Conservation (phyloP, 1,139 yeast genomes). For the Tardiomyces depauwii region DNA sequence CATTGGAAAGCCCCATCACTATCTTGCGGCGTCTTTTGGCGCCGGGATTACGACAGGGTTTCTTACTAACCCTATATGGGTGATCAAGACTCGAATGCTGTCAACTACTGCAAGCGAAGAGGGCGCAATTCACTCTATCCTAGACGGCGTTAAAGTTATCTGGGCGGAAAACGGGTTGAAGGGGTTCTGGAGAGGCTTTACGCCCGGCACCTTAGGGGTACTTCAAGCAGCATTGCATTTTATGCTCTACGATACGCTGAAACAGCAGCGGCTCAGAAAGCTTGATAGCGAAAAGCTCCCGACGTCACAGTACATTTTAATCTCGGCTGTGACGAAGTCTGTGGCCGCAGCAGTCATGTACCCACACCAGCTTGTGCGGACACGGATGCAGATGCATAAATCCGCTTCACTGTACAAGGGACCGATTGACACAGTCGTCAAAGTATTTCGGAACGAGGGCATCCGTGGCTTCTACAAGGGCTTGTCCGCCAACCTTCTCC, state of each 20-base stretch:
- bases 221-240: conserved; percentile 85
- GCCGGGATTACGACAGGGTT: conserved; percentile 73
- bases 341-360: conserved; percentile 59
- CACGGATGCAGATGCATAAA: conserved; percentile 55
- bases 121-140: conserved; percentile 44
- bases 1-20: conserved; percentile 12
- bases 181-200: conserved; percentile 74
- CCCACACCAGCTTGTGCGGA: conserved; percentile 74
- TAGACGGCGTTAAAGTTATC: conserved; percentile 46
- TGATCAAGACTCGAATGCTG: conserved; percentile 74
- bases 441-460: conserved; percentile 37
- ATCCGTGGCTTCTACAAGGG: conserved; percentile 68
- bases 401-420: conserved; percentile 17
- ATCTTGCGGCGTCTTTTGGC: conserved; percentile 40
- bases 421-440: conserved; percentile 18
- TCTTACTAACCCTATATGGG: conserved; percentile 89
- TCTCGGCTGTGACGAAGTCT: conserved; percentile 62
- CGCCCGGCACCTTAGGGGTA: conserved; percentile 75
- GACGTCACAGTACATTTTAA: conserved; percentile 45
- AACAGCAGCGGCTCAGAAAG: conserved; percentile 23
- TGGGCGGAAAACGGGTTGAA: conserved; percentile 48
- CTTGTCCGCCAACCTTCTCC: conserved; percentile 62
- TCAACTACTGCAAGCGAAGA: conserved; percentile 39
- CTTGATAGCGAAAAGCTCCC: conserved; percentile 6
- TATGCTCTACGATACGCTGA: conserved; percentile 69